phyloP scores from a whole-genome alignment of 106 monocot genomes.

The Dendrobium catenatum region DNA sequence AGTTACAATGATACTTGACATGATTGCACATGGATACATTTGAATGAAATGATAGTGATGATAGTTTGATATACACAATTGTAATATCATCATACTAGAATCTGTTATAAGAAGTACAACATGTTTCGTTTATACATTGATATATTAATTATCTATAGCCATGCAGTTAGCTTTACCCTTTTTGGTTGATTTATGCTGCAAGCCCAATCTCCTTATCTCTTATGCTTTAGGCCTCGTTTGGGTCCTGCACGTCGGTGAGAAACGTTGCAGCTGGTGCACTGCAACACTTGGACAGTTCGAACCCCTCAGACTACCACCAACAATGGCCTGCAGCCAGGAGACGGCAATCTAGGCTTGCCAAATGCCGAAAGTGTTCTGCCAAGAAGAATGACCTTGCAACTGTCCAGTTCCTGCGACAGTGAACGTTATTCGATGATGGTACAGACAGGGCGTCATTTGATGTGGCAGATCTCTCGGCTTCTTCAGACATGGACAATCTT shows the following conservation, averaged over 20 bases:
- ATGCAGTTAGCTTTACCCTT: too few relatives aligned
- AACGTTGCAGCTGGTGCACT: conserved; percentile 2
- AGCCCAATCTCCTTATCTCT: too few relatives aligned
- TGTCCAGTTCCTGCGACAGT: conserved; percentile 49
- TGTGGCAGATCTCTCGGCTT: conserved; percentile 33
- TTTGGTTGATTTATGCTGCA: too few relatives aligned
- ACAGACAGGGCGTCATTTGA: conserved; percentile 42
- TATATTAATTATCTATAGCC: too few relatives aligned
- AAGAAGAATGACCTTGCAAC: conserved; percentile 39
- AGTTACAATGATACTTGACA: too few relatives aligned
- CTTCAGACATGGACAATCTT: conserved; percentile 79
- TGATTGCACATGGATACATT: too few relatives aligned
- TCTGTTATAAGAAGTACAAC: too few relatives aligned
- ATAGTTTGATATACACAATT: too few relatives aligned
- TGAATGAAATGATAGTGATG: too few relatives aligned
- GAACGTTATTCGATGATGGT: conserved; percentile 43
- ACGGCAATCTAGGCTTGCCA: conserved; percentile 24
- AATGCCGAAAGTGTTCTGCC: conserved; percentile 43
- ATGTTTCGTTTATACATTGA: too few relatives aligned
- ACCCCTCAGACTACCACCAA: conserved; percentile 25
- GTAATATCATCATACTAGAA: too few relatives aligned
- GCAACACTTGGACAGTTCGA: conserved; percentile 39
- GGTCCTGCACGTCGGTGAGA: conserved; percentile 15
- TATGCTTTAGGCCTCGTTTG: too few relatives aligned
- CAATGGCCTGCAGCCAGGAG: conserved; percentile 52